A percentile compares a stretch with the other conserved stretches of the same genome.
These are phyloP conservation scores for Prinsepia uniflora DNA, from an alignment of 306 rosid species.

Conservation along the genomic window DNA sequence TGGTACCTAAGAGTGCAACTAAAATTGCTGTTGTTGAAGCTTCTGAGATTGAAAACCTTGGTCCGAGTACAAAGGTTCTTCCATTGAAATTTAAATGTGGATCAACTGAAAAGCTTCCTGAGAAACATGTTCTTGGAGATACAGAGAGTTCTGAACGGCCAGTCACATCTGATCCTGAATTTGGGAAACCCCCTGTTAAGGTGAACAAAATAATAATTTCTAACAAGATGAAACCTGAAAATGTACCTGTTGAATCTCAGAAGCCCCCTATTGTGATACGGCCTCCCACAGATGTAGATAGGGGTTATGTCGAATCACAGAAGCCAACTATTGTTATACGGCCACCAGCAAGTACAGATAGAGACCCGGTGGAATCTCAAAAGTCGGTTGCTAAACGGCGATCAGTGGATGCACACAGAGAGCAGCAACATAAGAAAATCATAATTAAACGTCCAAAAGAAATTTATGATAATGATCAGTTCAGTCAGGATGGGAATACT, in stretches of 20 bases:
- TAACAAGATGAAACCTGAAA: constrained; percentile 61
- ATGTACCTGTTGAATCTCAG: constrained; percentile 52
- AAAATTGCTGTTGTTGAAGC: constrained; percentile 59
- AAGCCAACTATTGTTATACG: constrained; percentile 44
- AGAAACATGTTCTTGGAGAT: constrained; percentile 48
- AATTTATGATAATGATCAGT: constrained; percentile 55
- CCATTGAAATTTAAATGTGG: constrained; percentile 86
- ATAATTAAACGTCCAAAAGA: constrained; percentile 74
- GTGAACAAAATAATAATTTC: constrained; percentile 64
- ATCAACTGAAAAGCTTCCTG: constrained; percentile 66
- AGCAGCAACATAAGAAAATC: constrained; percentile 71
- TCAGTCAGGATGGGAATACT: constrained; percentile 58
- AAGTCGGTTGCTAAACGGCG: constrained; percentile 47
- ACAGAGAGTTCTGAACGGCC: constrained; percentile 57
- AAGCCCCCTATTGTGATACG: constrained; percentile 62
- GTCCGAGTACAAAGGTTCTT: constrained; percentile 40
- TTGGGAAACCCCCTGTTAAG: constrained; percentile 56
- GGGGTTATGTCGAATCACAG: constrained; percentile 26
- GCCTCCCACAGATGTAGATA: constrained; percentile 52
- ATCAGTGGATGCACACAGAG: constrained; percentile 53
- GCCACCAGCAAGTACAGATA: constrained; percentile 42
- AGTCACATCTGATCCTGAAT: constrained; percentile 70
- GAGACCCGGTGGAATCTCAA: constrained; percentile 47
- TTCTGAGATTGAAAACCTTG: constrained; percentile 41
- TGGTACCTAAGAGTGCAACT: constrained; percentile 46